Evolutionary conservation across 345 rosid genomes (phyloP).

Genomic region (Passiflora organensis): DNA sequence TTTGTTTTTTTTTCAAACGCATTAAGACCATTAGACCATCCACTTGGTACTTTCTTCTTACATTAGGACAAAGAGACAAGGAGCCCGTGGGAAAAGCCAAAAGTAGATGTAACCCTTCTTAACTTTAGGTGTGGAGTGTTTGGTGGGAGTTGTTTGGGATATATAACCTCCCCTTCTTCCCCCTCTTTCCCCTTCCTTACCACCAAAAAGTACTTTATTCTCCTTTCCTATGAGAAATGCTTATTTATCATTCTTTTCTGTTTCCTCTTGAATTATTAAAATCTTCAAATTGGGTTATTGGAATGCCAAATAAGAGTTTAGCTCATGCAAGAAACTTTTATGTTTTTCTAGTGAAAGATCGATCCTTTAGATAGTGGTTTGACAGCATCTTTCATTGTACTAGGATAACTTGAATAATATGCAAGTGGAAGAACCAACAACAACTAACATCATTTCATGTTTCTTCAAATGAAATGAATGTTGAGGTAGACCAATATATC

Average conservation of each 20-base stretch:
- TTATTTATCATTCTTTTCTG: no score
- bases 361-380: neutral
- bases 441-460: no score
- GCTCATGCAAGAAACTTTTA: no score
- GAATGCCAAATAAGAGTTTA: no score
- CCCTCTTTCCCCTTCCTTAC: conserved; percentile 3
- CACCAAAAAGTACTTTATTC: neutral
- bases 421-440: conserved; percentile 10
- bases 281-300: no score
- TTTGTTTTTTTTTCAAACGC: conserved; percentile 28
- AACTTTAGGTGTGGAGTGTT: conserved; percentile 23
- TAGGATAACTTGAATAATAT: conserved; percentile 1
- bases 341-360: neutral
- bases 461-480: no score
- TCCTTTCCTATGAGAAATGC: no score
- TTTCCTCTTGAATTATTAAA: no score
- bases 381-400: conserved; percentile 2
- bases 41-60: conserved; percentile 24
- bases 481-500: no score
- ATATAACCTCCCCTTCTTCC: no score
- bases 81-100: conserved; percentile 12
- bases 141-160: conserved; percentile 11
- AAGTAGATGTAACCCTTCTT: conserved; percentile 11
- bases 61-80: conserved; percentile 27
- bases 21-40: conserved; percentile 10